A percentile compares a stretch with the other conserved stretches of the same genome.
Evolutionary conservation across 208 protist genomes (phyloP).

Genomic region (Kentomonas sorsogonicus): DNA sequence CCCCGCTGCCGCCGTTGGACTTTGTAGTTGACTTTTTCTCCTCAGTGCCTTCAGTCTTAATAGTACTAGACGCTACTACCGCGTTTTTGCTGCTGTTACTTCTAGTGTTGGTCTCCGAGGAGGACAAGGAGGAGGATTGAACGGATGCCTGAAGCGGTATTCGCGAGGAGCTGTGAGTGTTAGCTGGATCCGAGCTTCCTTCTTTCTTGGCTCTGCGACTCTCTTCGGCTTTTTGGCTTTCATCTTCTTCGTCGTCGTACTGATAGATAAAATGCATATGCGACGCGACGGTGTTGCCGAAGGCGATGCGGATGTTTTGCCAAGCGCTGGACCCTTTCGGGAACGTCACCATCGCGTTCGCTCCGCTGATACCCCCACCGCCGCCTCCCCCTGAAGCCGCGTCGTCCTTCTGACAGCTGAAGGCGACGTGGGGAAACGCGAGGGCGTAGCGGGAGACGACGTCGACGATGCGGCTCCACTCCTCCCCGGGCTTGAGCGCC

Average conservation of each 20-base stretch:
- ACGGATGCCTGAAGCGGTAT: no score
- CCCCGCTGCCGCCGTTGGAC: no score
- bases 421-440: slow-evolving; percentile 67
- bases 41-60: no score
- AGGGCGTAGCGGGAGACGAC: slow-evolving; percentile 89
- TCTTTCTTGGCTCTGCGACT: background rate
- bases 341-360: slow-evolving; percentile 24
- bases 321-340: slow-evolving; percentile 57
- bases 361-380: background rate
- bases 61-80: no score
- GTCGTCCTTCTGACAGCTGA: slow-evolving; percentile 54
- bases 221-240: background rate
- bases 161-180: no score
- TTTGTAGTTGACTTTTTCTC: no score
- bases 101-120: no score
- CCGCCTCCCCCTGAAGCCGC: slow-evolving; percentile 10
- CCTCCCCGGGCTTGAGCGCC: slow-evolving; percentile 81
- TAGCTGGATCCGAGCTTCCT: background rate
- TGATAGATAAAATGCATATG: slow-evolving; percentile 54
- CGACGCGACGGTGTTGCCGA: slow-evolving; percentile 42
- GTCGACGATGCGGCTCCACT: slow-evolving; percentile 90
- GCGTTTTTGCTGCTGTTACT: no score
- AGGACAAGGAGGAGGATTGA: no score
- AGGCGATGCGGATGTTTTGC: slow-evolving; percentile 66
- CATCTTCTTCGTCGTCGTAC: slow-evolving; percentile 15